Percentiles rank a stretch among this genome's conserved stretches.
phyloP scores from a whole-genome alignment of 345 rosid genomes.

The Cardamine resedifolia region DNA sequence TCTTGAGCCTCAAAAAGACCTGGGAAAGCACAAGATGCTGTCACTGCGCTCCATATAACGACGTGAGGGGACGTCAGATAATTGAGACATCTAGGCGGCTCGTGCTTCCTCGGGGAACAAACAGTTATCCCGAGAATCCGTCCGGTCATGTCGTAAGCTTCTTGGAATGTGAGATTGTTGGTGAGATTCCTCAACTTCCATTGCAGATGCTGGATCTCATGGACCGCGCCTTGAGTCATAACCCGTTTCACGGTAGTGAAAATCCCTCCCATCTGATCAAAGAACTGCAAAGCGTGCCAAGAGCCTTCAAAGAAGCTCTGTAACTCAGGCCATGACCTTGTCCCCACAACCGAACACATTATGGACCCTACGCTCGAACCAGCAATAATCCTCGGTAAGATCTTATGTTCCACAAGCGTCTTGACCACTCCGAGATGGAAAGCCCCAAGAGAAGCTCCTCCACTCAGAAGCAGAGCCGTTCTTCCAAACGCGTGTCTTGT shows the following conservation, averaged over 20 bases:
- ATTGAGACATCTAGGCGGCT: slow-evolving; percentile 97
- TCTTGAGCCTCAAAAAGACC: slow-evolving; percentile 99
- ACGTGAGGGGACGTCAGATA: slow-evolving; percentile 96
- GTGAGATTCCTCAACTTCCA: slow-evolving; percentile 92
- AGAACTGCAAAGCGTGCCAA: slow-evolving; percentile 78
- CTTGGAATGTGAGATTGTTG: slow-evolving; percentile 95
- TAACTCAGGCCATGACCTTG: slow-evolving; percentile 95
- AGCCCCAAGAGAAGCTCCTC: slow-evolving; percentile 99
- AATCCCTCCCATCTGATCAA: slow-evolving; percentile 91
- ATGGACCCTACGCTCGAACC: slow-evolving; percentile 97
- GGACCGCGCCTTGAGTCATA: slow-evolving; percentile 88
- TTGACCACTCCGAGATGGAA: slow-evolving; percentile 91
- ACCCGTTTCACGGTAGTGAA: slow-evolving; percentile 79
- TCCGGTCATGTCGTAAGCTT: slow-evolving; percentile 96
- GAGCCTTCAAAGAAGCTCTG: slow-evolving; percentile 94
- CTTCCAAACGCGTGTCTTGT: slow-evolving; percentile 96
- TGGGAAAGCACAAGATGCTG: slow-evolving; percentile 98
- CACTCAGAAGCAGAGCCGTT: slow-evolving; percentile 95
- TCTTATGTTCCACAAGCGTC: slow-evolving; percentile 86
- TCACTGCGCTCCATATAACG: slow-evolving; percentile 99
- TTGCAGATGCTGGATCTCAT: slow-evolving; percentile 84
- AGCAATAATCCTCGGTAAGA: slow-evolving; percentile 84
- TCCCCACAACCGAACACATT: slow-evolving; percentile 80
- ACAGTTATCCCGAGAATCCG: slow-evolving; percentile 92
- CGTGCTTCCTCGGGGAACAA: slow-evolving; percentile 95